phyloP scores from a whole-genome alignment of 352 stramenopile genomes.

The Phytophthora pseudosyringae region DNA sequence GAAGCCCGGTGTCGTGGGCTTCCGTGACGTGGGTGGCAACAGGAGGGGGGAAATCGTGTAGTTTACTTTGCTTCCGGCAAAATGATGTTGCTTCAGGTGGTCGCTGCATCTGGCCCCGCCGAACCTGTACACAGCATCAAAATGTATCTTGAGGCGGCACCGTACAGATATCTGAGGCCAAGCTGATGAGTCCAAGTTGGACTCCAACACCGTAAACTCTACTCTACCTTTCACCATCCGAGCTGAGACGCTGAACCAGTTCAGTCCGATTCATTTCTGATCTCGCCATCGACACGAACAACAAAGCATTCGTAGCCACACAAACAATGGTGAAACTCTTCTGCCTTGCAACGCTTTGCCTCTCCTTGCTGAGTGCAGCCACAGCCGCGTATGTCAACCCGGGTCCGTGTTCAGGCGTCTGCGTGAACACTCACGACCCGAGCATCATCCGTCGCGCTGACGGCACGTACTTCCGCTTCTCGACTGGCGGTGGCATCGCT shows the following conservation, averaged over 20 bases:
- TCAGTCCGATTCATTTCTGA: not conserved
- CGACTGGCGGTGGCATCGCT: constrained; percentile 27
- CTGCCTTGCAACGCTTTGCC: not conserved
- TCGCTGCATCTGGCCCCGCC: too few species aligned
- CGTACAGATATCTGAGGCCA: constrained; percentile 1
- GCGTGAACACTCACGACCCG: constrained; percentile 35
- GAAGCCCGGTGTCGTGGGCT: constrained; percentile 28
- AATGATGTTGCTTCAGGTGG: not conserved
- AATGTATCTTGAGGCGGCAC: constrained; percentile 8
- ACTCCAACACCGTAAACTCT: too few species aligned
- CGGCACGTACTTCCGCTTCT: constrained; percentile 40
- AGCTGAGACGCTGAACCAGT: too few species aligned
- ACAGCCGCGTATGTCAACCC: constrained; percentile 21
- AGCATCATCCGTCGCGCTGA: constrained; percentile 34
- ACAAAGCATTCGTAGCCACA: not conserved
- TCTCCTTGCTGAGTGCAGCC: constrained; percentile 7
- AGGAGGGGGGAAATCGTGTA: too few species aligned
- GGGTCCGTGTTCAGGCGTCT: constrained; percentile 15
- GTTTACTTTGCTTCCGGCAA: too few species aligned
- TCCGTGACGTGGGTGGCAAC: constrained; percentile 18
- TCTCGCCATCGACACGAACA: not conserved
- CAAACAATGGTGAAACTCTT: constrained; percentile 9
- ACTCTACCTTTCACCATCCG: too few species aligned
- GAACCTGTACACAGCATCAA: not conserved
- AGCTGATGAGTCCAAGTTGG: not conserved